Percentiles rank a stretch among this genome's conserved stretches.
phyloP scores from a whole-genome alignment of 106 monocot genomes.

The Phalaenopsis aphrodite region DNA sequence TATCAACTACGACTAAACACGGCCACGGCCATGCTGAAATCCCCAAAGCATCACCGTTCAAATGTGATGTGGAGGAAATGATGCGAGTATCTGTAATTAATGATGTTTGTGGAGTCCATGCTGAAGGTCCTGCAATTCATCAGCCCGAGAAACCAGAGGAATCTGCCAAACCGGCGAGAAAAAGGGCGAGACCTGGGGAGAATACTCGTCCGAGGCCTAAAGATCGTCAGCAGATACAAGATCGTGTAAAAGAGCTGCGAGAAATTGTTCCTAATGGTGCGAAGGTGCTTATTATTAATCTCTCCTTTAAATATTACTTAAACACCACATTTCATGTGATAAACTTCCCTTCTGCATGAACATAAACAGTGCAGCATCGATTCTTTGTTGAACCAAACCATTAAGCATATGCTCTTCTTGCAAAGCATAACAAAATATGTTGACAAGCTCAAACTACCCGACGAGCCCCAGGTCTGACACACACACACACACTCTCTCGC shows the following conservation, averaged over 20 bases:
- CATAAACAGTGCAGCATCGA: constrained; percentile 95
- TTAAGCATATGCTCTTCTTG: constrained; percentile 93
- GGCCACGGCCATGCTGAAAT: background rate
- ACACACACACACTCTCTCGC: too few species aligned
- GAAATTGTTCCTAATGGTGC: constrained; percentile 86
- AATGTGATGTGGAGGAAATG: constrained; percentile 15
- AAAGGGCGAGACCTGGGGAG: constrained; percentile 87
- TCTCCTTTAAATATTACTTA: background rate
- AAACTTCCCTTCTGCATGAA: background rate
- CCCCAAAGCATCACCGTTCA: constrained; percentile 2
- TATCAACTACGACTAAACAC: constrained; percentile 3
- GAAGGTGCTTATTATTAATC: constrained; percentile 38
- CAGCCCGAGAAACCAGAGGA: constrained; percentile 38
- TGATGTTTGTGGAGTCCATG: constrained; percentile 36
- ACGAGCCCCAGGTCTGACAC: background rate
- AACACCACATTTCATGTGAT: background rate
- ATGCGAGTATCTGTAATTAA: constrained; percentile 25
- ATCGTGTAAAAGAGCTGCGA: constrained; percentile 86
- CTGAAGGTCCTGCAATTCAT: constrained; percentile 16
- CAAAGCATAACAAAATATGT: constrained; percentile 88
- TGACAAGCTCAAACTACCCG: constrained; percentile 76
- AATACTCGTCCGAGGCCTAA: constrained; percentile 86
- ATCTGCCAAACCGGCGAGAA: constrained; percentile 41
- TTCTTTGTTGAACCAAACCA: constrained; percentile 83
- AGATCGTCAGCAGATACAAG: constrained; percentile 96